Evolutionary conservation across 1,139 yeast genomes (phyloP).

Genomic region (Kodamaea sp.): DNA sequence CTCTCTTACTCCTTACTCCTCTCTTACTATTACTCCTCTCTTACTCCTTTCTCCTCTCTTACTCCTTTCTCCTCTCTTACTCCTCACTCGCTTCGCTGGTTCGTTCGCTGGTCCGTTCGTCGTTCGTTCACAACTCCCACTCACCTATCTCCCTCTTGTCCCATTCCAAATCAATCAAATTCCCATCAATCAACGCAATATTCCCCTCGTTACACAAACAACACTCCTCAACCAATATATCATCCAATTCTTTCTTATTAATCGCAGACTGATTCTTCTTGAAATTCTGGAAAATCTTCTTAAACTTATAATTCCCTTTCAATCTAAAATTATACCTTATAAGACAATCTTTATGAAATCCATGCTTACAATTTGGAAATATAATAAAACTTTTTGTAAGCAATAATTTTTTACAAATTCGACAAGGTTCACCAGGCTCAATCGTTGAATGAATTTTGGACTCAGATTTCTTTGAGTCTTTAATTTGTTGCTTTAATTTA

Average conservation of each 20-base stretch:
- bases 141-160: conserved; percentile 20
- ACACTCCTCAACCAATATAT: conserved; percentile 63
- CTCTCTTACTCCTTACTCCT: no score
- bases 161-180: conserved; percentile 24
- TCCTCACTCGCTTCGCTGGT: no score
- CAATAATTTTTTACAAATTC: conserved; percentile 62
- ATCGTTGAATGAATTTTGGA: conserved; percentile 44
- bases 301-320: conserved; percentile 67
- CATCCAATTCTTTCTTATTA: conserved; percentile 49
- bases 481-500: conserved; percentile 58
- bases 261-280: conserved; percentile 15
- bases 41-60: no score
- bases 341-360: conserved; percentile 86
- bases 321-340: conserved; percentile 52
- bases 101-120: no score
- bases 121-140: conserved; percentile 21
- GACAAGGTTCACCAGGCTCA: conserved; percentile 84
- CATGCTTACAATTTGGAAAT: conserved; percentile 84
- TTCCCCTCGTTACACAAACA: conserved; percentile 75
- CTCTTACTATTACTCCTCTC: no score
- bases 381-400: conserved; percentile 71
- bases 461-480: conserved; percentile 38
- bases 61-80: no score
- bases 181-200: conserved; percentile 65
- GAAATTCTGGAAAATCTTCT: conserved; percentile 41